A percentile compares a stretch with the other conserved stretches of the same genome.
phyloP scores from a whole-genome alignment of 2,329 filamentous ascomycete species.

The Cercospora brassicicola region DNA sequence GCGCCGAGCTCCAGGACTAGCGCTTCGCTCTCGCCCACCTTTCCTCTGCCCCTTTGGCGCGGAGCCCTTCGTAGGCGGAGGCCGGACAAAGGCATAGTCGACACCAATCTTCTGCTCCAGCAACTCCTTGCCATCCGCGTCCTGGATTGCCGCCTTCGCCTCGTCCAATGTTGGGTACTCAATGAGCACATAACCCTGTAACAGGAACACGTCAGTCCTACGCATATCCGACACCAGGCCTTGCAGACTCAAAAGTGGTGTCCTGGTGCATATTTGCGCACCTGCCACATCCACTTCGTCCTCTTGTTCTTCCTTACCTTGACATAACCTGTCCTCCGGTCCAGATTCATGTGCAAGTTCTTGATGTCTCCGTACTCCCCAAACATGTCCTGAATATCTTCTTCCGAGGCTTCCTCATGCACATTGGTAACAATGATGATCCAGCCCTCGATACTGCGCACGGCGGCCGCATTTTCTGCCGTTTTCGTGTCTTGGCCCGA shows the following conservation, averaged over 20 bases:
- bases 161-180: constrained; percentile 79
- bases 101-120: constrained; percentile 79
- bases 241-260: not conserved
- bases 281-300: constrained; percentile 6
- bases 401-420: constrained; percentile 82
- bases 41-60: constrained; percentile 34
- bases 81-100: constrained; percentile 82
- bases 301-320: constrained; percentile 57
- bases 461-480: constrained; percentile 71
- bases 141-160: constrained; percentile 77
- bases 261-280: not conserved
- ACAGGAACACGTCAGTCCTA: not conserved
- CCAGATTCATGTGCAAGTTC: constrained; percentile 80
- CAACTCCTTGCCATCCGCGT: constrained; percentile 72
- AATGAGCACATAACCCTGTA: constrained; percentile 78
- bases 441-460: constrained; percentile 86
- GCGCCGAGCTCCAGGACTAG: constrained; percentile 45
- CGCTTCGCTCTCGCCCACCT: constrained; percentile 44
- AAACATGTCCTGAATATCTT: constrained; percentile 78
- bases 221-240: constrained; percentile 7
- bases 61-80: constrained; percentile 61
- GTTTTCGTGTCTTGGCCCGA: constrained; percentile 65
- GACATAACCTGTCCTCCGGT: constrained; percentile 79
- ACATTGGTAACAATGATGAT: constrained; percentile 85
- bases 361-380: constrained; percentile 84